Base-by-base conservation (phyloP, 2,329 filamentous ascomycete genomes). In the Dactylella cylindrospora region DNA sequence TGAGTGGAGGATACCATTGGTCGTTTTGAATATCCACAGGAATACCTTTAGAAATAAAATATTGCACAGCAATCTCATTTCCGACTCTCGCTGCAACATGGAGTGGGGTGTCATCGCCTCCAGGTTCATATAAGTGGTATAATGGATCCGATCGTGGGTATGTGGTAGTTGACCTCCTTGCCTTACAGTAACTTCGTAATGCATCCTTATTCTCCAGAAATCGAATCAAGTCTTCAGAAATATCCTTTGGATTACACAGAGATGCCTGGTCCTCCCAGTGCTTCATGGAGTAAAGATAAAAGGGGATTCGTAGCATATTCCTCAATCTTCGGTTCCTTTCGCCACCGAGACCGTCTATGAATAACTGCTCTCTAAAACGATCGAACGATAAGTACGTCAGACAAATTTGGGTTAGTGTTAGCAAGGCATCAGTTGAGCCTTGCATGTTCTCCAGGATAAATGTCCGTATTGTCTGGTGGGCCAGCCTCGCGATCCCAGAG, bases 51-150 rank as follows among this genome's bases (percentile, higher is more conserved):
- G 31, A 38, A 29, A 49, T 26, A 20, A 49, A 49, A 25, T 49
- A 19, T 12, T 39, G 12, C n/a, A 39, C 22, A 17, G 32, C 31
- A 13, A 15, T 19, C 20, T 38, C 19, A 39, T 49, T 13, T 3
- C 45, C 45, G 31, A 39, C 13, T 1, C 45, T 32, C 10, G 45
- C 45, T 20, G 45, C 45, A 28, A 49, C 31, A 28, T 49, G 45
- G 5, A 49, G 45, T n/a, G 45, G 45, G 1, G 45, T 26, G 5
- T 49, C 45, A n/a, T 39, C 22, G 10, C 32, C 29, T 3, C 32
- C 45, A 8, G 31, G 23, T 9, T 33, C 5, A 29, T 49, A 49
- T 5, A 43, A 29, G 15, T 15, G 31, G 15, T 15, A 29, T 5
- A 22, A 26, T 19, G 3, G 25, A 25, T 31, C 35, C n/a, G 17